Conservation (phyloP, 192 early-diverging fungal species). For the Gonapodya prolifera region DNA sequence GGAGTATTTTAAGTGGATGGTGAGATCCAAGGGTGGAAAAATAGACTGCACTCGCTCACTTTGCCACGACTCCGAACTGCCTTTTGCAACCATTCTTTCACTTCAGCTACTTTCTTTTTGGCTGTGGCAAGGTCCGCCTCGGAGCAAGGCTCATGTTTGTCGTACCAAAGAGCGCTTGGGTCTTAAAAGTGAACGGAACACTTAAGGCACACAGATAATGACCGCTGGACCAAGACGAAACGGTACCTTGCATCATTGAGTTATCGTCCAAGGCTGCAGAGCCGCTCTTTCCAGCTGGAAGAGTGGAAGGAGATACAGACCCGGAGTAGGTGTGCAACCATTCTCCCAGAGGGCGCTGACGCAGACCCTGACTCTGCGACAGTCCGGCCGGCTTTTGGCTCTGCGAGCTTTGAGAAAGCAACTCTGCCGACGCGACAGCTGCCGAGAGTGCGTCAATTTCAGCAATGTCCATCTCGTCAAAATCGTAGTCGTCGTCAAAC, state of each 20-base stretch:
- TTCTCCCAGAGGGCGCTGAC: not conserved
- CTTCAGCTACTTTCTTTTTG: constrained; percentile 30
- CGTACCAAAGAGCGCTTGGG: not conserved
- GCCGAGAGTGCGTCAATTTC: not conserved
- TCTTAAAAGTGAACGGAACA: not conserved
- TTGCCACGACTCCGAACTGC: constrained; percentile 13
- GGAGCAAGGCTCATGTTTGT: not conserved
- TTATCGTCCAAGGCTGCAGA: not conserved
- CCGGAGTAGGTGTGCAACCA: not conserved
- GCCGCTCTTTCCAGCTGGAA: not conserved
- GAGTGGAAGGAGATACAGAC: not conserved
- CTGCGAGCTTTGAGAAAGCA: not conserved
- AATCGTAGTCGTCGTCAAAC: not conserved
- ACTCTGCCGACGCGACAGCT: not conserved
- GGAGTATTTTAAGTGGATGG: not conserved
- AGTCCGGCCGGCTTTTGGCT: not conserved
- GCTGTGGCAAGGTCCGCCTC: constrained; percentile 34
- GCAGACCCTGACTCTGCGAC: not conserved
- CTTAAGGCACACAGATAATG: too few relatives aligned
- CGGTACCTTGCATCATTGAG: not conserved
- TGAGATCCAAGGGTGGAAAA: not conserved
- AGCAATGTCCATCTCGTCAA: not conserved
- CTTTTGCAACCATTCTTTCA: constrained; percentile 38
- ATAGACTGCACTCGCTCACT: constrained; percentile 3
- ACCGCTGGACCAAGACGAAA: not conserved